A percentile compares a stretch with the other conserved stretches of the same genome.
These are phyloP conservation scores for Bipolaris sorokiniana DNA, from an alignment of 2,329 filamentous ascomycete species.

Conservation along the genomic window DNA sequence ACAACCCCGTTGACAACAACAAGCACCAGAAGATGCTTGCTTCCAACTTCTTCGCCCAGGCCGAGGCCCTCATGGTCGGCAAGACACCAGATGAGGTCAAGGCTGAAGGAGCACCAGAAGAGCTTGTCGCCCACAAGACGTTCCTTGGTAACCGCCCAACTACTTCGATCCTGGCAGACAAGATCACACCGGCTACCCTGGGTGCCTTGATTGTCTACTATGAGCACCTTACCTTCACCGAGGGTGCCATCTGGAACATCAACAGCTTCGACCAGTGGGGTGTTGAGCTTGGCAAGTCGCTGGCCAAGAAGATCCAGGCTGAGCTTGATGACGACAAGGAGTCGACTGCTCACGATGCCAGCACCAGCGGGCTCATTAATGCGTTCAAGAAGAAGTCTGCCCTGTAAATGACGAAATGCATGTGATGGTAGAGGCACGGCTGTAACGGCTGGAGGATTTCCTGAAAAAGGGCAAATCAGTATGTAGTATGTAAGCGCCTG, in stretches of 20 bases:
- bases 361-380: constrained; percentile 86
- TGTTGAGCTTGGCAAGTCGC: constrained; percentile 94
- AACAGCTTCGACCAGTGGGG: constrained; percentile 99
- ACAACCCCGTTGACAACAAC: constrained; percentile 92
- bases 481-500: constrained; percentile 8
- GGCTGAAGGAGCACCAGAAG: constrained; percentile 73
- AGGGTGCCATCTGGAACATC: constrained; percentile 98
- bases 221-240: constrained; percentile 97
- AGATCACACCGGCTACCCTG: constrained; percentile 92
- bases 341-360: constrained; percentile 78
- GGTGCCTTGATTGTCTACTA: constrained; percentile 98
- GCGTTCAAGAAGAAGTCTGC: constrained; percentile 83
- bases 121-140: constrained; percentile 95
- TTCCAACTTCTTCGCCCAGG: constrained; percentile 89
- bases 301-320: constrained; percentile 72
- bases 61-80: constrained; percentile 88
- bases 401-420: constrained; percentile 27
- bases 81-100: constrained; percentile 83
- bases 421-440: not conserved
- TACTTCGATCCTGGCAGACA: constrained; percentile 89
- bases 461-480: constrained; percentile 6
- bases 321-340: constrained; percentile 83
- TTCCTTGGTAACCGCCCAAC: constrained; percentile 98
- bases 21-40: constrained; percentile 96
- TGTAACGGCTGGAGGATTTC: constrained; percentile 21